Conservation (phyloP, 805 yeast genomes). For the Kluyveromyces siamensis region DNA sequence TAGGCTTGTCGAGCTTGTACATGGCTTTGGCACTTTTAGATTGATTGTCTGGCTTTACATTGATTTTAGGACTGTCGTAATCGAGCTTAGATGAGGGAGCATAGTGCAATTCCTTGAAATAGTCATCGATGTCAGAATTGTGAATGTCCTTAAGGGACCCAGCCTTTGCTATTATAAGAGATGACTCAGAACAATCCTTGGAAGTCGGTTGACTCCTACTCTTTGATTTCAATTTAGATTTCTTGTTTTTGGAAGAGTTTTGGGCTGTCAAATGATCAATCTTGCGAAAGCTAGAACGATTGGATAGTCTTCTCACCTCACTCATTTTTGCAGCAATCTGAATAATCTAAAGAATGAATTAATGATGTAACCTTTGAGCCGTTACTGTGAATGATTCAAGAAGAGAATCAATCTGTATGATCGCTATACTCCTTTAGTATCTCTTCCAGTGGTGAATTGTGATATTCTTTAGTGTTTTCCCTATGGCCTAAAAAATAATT, state of each 20-base stretch:
- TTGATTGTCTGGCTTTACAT: neutral
- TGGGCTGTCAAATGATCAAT: neutral
- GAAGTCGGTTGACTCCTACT: neutral
- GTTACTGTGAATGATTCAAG: neutral
- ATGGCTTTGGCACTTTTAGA: neutral
- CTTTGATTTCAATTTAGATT: neutral
- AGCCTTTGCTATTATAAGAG: neutral
- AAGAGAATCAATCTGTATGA: neutral
- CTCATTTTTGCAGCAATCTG: neutral
- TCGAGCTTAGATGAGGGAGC: neutral
- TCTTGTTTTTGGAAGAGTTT: neutral
- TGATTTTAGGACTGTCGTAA: neutral
- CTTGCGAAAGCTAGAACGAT: constrained; percentile 1
- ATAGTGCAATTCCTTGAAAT: neutral
- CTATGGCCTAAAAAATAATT: no score
- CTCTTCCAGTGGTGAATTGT: no score
- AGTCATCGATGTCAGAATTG: neutral
- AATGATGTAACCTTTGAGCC: no score
- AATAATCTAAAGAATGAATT: no score
- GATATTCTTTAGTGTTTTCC: no score
- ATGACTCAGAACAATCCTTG: neutral
- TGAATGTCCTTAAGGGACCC: neutral
- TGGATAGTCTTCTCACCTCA: constrained; percentile 2
- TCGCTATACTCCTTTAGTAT: neutral
- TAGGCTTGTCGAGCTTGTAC: constrained; percentile 1